Percentiles rank a stretch among this genome's conserved stretches.
Conservation (phyloP, 1,284 basidiomycete species). For the Irpex sp. region DNA sequence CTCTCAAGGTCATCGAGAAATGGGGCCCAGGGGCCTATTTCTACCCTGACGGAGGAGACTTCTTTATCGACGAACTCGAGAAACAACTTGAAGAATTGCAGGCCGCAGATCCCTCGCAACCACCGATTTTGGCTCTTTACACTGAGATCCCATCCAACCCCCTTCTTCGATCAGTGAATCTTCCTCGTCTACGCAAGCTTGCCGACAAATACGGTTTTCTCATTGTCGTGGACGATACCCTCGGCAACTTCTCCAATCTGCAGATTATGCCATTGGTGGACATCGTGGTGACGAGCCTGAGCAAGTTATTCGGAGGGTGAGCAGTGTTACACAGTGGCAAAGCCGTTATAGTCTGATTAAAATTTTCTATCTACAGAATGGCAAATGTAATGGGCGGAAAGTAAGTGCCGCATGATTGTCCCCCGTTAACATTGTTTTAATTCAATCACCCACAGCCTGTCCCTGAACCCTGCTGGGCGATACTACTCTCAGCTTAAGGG, state of each 20-base stretch:
- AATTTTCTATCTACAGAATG: constrained; percentile 39
- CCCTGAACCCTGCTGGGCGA: constrained; percentile 78
- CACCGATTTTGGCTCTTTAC: constrained; percentile 61
- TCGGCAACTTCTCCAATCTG: constrained; percentile 96
- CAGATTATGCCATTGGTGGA: constrained; percentile 89
- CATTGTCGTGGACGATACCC: constrained; percentile 92
- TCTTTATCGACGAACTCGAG: constrained; percentile 79
- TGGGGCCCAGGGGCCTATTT: constrained; percentile 97
- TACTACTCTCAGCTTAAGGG: constrained; percentile 68
- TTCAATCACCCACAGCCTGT: constrained; percentile 50
- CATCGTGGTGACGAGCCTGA: constrained; percentile 90
- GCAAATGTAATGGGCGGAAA: constrained; percentile 98
- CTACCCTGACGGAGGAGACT: constrained; percentile 77
- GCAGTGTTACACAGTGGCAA: not conserved
- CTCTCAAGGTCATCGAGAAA: constrained; percentile 94
- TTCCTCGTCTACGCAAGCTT: constrained; percentile 74
- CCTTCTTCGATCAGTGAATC: constrained; percentile 80
- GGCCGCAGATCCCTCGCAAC: constrained; percentile 36
- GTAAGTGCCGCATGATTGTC: constrained; percentile 38
- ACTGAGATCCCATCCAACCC: constrained; percentile 97
- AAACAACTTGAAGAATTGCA: constrained; percentile 51
- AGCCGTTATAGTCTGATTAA: not conserved
- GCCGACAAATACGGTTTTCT: constrained; percentile 90
- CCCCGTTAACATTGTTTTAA: constrained; percentile 1
- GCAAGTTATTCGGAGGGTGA: constrained; percentile 86